Base-by-base conservation (phyloP, 75 land plant genomes). In the Adiantum capillusveneris region DNA sequence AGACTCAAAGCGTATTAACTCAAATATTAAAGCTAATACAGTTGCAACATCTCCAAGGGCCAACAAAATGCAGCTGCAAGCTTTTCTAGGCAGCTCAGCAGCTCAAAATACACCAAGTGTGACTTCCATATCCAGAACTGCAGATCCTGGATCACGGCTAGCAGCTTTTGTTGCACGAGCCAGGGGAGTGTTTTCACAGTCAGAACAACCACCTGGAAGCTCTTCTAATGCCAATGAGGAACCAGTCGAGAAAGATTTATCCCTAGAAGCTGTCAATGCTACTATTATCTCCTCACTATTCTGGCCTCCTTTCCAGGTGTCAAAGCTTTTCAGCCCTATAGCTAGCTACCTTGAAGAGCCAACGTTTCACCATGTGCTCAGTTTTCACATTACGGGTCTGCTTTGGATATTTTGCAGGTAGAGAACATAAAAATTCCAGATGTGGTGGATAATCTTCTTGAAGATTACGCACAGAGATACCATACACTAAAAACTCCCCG, bases 231-330 rank as follows among this genome's bases (percentile, higher is more conserved):
- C 21, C 3, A n/a, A 2, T 60, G 12, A 26, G 39, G 68, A 65
- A 27, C 30, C 66, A 31, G 69, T 19, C 56, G 81, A 85, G 25
- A 30, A 44, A 24, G 71, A 58, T 25, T 20, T 77, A 27, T 74
- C 81, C 18, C 53, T 92, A 50, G 82, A 85, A 67, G 31, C 62
- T 41, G 50, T 93, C 31, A 81, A 89, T 79, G 81, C 96, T 45
- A 89, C 87, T 34, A 89, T 93, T 25, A 83, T 93, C 72, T 93
- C 98, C n/a, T 71, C 96, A 66, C 83, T 81, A 39, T 93, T 93
- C 67, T 93, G 98, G 98, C 98, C 98, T 37, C 77, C 96, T 62
- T 89, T 89, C 53, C 98, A 89, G 95, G 96, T 85, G 20, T 64
- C 1, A 44, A 31, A 17, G 22, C 46, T 29, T 27, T 6, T 46